A percentile compares a stretch with the other conserved stretches of the same genome.
phyloP scores from a whole-genome alignment of 2,329 filamentous ascomycete genomes.

The Aspergillus glaucus region DNA sequence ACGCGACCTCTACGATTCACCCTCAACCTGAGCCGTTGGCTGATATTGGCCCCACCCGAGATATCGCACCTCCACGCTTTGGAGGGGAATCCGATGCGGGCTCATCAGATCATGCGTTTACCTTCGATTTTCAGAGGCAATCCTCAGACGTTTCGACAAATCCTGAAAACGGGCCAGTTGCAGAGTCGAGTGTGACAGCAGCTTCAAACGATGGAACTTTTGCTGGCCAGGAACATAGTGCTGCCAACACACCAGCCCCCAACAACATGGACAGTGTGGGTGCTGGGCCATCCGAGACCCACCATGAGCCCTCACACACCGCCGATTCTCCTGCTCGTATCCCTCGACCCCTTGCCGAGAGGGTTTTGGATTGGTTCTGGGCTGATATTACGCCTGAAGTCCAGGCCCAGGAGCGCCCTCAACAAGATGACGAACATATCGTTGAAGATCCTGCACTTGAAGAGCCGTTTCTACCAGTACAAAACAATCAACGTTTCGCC shows the following conservation, averaged over 20 bases:
- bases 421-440: conserved; percentile 53
- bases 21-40: neutral
- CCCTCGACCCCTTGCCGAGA: conserved; percentile 18
- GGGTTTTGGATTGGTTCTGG: conserved; percentile 41
- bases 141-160: neutral
- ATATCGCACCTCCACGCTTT: neutral
- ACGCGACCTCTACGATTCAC: neutral
- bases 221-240: neutral
- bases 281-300: conserved; percentile 1
- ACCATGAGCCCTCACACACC: neutral
- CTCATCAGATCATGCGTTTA: conserved; percentile 1
- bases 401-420: conserved; percentile 34
- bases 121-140: conserved; percentile 1
- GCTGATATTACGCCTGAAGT: conserved; percentile 29
- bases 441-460: conserved; percentile 56
- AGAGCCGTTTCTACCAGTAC: conserved; percentile 54
- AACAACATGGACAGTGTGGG: neutral
- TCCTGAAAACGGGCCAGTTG: neutral
- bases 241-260: neutral
- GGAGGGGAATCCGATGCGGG: neutral
- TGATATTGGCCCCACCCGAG: neutral
- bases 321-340: conserved; percentile 9
- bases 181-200: neutral
- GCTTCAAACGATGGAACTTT: neutral
- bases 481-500: conserved; percentile 37